These are phyloP conservation scores for Spizellomyces sp. DNA, from an alignment of 192 early-diverging fungal species.

Conservation along the genomic window DNA sequence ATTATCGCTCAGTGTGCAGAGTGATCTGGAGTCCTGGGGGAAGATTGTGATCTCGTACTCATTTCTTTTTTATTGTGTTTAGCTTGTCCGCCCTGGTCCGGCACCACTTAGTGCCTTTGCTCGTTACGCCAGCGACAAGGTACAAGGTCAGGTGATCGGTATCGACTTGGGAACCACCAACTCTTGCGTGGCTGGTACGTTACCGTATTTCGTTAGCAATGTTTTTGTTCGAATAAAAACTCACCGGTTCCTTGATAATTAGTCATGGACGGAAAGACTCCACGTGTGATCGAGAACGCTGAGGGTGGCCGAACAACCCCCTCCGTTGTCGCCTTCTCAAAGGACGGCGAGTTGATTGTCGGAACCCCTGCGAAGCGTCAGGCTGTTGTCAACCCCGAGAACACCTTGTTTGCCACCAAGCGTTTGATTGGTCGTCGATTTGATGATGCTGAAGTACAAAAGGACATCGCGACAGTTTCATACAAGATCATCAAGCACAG, in stretches of 20 bases:
- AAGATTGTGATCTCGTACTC: neutral
- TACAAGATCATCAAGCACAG: slow-evolving; percentile 94
- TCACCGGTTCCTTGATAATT: neutral
- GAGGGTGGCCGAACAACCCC: slow-evolving; percentile 97
- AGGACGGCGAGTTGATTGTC: slow-evolving; percentile 95
- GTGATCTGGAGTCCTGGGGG: neutral
- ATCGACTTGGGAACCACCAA: slow-evolving; percentile 99
- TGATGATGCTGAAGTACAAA: slow-evolving; percentile 84
- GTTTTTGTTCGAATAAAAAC: neutral
- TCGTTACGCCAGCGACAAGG: slow-evolving; percentile 29
- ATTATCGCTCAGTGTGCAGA: neutral
- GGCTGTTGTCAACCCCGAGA: slow-evolving; percentile 97
- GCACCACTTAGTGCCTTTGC: neutral
- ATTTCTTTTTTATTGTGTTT: neutral
- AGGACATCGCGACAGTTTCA: slow-evolving; percentile 86
- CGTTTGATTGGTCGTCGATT: slow-evolving; percentile 95
- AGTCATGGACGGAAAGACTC: slow-evolving; percentile 98
- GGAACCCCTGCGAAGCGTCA: slow-evolving; percentile 97
- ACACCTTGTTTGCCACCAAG: slow-evolving; percentile 97
- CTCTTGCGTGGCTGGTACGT: slow-evolving; percentile 88
- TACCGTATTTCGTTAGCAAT: slow-evolving; percentile 14
- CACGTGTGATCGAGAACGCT: slow-evolving; percentile 96
- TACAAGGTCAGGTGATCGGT: slow-evolving; percentile 69
- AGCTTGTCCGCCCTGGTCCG: neutral
- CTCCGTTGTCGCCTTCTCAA: slow-evolving; percentile 93